These are phyloP conservation scores for Dendryphion nanum DNA, from an alignment of 2,329 filamentous ascomycete genomes.

Conservation along the genomic window DNA sequence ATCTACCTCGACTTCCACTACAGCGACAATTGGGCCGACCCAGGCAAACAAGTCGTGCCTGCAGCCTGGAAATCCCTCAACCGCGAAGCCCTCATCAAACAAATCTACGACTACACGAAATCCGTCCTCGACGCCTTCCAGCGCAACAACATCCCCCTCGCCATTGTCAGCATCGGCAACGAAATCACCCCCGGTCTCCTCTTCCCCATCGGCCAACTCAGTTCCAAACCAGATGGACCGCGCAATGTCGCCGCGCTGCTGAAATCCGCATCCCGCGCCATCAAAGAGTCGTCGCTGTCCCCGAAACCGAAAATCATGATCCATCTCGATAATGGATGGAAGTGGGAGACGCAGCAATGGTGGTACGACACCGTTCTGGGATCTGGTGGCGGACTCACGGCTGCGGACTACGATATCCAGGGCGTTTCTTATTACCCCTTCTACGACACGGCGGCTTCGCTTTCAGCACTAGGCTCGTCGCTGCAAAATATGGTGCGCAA, in stretches of 20 bases:
- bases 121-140: slow-evolving; percentile 62
- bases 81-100: slow-evolving; percentile 58
- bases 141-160: slow-evolving; percentile 53
- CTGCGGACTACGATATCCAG: slow-evolving; percentile 66
- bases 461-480: slow-evolving; percentile 55
- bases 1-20: slow-evolving; percentile 66
- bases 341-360: slow-evolving; percentile 64
- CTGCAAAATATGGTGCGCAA: slow-evolving; percentile 59
- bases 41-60: slow-evolving; percentile 61
- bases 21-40: slow-evolving; percentile 71
- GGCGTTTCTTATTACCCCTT: slow-evolving; percentile 75
- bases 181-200: slow-evolving; percentile 68
- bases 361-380: slow-evolving; percentile 58
- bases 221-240: slow-evolving; percentile 45
- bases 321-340: slow-evolving; percentile 74
- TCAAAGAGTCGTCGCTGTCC: slow-evolving; percentile 61
- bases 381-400: slow-evolving; percentile 46
- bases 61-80: slow-evolving; percentile 60
- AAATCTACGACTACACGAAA: slow-evolving; percentile 68
- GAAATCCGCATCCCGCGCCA: slow-evolving; percentile 61
- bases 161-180: slow-evolving; percentile 70
- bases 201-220: slow-evolving; percentile 61
- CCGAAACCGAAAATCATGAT: slow-evolving; percentile 68
- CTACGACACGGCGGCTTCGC: slow-evolving; percentile 60
- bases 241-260: slow-evolving; percentile 64